A percentile compares a stretch with the other conserved stretches of the same genome.
Evolutionary conservation across 2,329 filamentous ascomycete genomes (phyloP).

Genomic region (Paraphoma chrysanthemicola): DNA sequence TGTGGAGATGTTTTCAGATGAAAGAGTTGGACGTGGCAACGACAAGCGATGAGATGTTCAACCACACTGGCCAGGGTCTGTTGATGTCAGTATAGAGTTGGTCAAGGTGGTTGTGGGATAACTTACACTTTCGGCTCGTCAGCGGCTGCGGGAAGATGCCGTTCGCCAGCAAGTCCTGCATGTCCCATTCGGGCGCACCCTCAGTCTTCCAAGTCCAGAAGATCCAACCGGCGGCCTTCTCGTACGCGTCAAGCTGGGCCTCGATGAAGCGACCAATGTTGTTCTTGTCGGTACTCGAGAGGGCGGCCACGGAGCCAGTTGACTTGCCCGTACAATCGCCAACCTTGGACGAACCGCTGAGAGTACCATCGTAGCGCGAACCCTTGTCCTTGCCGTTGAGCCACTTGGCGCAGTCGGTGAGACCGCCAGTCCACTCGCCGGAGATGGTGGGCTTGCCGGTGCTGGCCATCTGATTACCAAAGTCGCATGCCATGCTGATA

Average conservation of each 20-base stretch:
- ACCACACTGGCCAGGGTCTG: constrained; percentile 46
- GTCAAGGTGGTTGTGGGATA: neutral
- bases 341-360: constrained; percentile 45
- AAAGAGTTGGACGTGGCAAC: constrained; percentile 11
- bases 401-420: constrained; percentile 58
- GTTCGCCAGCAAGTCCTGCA: constrained; percentile 51
- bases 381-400: constrained; percentile 57
- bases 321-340: constrained; percentile 55
- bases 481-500: constrained; percentile 52
- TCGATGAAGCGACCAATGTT: constrained; percentile 55
- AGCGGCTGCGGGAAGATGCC: constrained; percentile 59
- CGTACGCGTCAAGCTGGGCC: constrained; percentile 56
- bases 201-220: constrained; percentile 62
- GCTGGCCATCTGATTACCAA: constrained; percentile 54
- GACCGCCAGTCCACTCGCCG: constrained; percentile 57
- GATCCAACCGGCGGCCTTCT: constrained; percentile 58
- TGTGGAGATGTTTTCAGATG: constrained; percentile 4
- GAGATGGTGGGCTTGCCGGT: constrained; percentile 56
- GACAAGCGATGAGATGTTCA: constrained; percentile 19
- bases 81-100: constrained; percentile 18
- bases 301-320: constrained; percentile 50
- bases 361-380: constrained; percentile 55
- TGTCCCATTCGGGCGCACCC: constrained; percentile 58
- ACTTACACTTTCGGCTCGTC: constrained; percentile 48
- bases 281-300: constrained; percentile 51